Conservation (phyloP, 2,329 filamentous ascomycete genomes). For the Fonsecaea nubica region DNA sequence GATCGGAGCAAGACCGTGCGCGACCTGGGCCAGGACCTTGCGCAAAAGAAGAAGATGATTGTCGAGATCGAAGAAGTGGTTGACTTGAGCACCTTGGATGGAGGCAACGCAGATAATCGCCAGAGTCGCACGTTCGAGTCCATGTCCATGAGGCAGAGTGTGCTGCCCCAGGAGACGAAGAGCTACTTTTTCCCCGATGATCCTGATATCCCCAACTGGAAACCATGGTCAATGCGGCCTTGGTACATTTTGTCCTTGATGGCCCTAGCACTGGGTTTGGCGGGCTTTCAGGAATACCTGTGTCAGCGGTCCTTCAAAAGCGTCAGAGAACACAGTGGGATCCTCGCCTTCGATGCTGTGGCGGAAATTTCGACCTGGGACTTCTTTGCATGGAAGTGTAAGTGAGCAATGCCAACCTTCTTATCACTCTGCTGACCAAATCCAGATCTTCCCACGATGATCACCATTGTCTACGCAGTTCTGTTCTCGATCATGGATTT, state of each 20-base stretch:
- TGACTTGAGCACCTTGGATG: constrained; percentile 53
- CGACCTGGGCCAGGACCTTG: constrained; percentile 50
- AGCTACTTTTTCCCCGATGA: constrained; percentile 47
- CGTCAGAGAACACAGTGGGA: constrained; percentile 45
- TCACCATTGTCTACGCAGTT: constrained; percentile 58
- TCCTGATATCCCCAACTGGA: constrained; percentile 47
- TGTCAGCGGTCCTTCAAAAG: constrained; percentile 46
- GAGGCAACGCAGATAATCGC: constrained; percentile 31
- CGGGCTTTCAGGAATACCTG: constrained; percentile 46
- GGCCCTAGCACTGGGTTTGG: constrained; percentile 43
- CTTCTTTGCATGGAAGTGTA: constrained; percentile 49
- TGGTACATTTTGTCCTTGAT: constrained; percentile 44
- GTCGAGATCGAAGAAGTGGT: constrained; percentile 52
- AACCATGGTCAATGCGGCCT: constrained; percentile 45
- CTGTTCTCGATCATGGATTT: constrained; percentile 59
- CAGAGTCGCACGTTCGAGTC: constrained; percentile 24
- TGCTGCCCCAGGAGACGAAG: constrained; percentile 40
- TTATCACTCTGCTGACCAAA: constrained; percentile 12
- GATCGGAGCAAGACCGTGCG: constrained; percentile 41
- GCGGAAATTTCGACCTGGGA: constrained; percentile 41
- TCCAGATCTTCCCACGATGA: constrained; percentile 51
- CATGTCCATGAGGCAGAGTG: constrained; percentile 24
- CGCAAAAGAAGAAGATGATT: constrained; percentile 53
- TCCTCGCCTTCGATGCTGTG: constrained; percentile 43
- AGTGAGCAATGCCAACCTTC: constrained; percentile 5